Evolutionary conservation across 2,329 filamentous ascomycete genomes (phyloP).

Genomic region (Allantophomopsis cytisporea): DNA sequence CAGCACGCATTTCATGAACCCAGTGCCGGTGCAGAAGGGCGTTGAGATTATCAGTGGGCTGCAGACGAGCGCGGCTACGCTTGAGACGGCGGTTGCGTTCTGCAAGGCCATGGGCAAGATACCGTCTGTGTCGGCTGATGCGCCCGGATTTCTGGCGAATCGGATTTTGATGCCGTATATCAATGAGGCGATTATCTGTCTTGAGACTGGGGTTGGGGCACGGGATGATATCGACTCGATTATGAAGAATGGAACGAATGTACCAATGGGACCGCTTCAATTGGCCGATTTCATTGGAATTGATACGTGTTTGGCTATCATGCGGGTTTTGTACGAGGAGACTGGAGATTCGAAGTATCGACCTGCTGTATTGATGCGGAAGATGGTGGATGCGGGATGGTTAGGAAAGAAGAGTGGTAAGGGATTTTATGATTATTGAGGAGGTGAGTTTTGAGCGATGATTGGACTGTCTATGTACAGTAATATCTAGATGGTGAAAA

Average conservation of each 20-base stretch:
- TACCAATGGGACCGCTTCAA: conserved; percentile 91
- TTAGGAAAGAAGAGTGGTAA: conserved; percentile 94
- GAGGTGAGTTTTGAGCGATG: background rate
- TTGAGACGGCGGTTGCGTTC: conserved; percentile 73
- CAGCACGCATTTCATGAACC: conserved; percentile 99
- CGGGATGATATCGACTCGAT: conserved; percentile 92
- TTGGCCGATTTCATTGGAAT: conserved; percentile 95
- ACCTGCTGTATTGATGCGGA: conserved; percentile 71
- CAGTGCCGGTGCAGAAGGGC: conserved; percentile 89
- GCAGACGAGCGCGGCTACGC: conserved; percentile 73
- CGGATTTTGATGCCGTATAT: conserved; percentile 98
- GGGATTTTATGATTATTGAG: conserved; percentile 33
- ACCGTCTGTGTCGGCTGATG: conserved; percentile 73
- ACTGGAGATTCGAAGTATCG: conserved; percentile 94
- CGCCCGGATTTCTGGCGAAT: conserved; percentile 90
- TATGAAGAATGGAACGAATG: conserved; percentile 99
- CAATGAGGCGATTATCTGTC: conserved; percentile 92
- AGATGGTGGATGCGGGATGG: conserved; percentile 98
- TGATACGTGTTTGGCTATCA: conserved; percentile 92
- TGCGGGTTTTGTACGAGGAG: conserved; percentile 86
- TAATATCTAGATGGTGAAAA: no score
- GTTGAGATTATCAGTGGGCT: conserved; percentile 95
- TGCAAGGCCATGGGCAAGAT: conserved; percentile 91
- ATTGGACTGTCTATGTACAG: no score
- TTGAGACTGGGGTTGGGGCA: conserved; percentile 82